Conservation (phyloP, 441 rosid genomes). For the Iberis amara region DNA sequence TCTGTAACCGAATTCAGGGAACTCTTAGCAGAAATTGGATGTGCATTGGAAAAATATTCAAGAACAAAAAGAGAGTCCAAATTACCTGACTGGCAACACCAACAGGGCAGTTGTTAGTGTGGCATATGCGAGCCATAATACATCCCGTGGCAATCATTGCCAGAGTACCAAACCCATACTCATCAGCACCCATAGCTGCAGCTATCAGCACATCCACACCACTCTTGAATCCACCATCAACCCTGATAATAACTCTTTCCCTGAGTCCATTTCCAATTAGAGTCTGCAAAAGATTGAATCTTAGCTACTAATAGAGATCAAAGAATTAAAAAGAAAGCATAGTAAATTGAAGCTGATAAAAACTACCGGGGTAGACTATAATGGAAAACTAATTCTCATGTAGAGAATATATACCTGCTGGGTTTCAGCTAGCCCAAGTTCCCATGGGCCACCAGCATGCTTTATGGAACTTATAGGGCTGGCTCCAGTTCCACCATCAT, state of each 20-base stretch:
- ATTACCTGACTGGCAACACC: conserved; percentile 98
- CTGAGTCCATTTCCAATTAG: conserved; percentile 91
- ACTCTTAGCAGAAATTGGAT: conserved; percentile 11
- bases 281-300: conserved; percentile 49
- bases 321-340: not conserved
- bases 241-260: conserved; percentile 92
- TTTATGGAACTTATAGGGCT: conserved; percentile 97
- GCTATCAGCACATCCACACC: conserved; percentile 97
- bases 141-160: conserved; percentile 99
- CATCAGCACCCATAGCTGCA: conserved; percentile 96
- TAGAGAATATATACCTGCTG: conserved; percentile 54
- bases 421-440: conserved; percentile 90
- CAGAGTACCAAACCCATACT: conserved; percentile 94
- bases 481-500: conserved; percentile 99
- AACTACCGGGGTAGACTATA: conserved; percentile 11
- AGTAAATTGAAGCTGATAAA: conserved; percentile 9
- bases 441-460: conserved; percentile 99
- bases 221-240: conserved; percentile 94
- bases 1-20: conserved; percentile 36
- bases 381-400: conserved; percentile 3
- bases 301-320: conserved; percentile 24
- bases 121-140: conserved; percentile 99
- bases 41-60: conserved; percentile 17
- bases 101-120: conserved; percentile 97
- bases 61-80: conserved; percentile 20